Evolutionary conservation across 2,329 filamentous ascomycete genomes (phyloP), one percentile per base, ranked within the genome.

Genomic region (Clarireedia hainanense): DNA sequence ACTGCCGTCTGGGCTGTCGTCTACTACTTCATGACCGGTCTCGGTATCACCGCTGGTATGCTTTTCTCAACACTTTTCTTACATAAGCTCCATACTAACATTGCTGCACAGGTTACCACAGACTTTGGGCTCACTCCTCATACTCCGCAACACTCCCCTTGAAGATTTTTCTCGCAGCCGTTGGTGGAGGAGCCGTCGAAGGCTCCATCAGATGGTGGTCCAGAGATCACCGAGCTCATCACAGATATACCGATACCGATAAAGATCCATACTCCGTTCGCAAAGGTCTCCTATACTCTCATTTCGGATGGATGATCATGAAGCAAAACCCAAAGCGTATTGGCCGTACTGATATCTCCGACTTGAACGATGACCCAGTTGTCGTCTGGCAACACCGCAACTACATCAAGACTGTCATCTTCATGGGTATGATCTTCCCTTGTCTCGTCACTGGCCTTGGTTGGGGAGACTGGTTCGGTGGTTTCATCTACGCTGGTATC

Each of bases 291-390:
- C 74, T 90, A 64, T 92, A 91, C 80, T 90, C 82, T 52, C 86
- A 90, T 75, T 76, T 95, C 56, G 89, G 89, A 67, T 95, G 89
- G 89, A 94, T 95, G 88, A 74, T 95, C 68, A 84, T 95, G 80
- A 92, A 92, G 80, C 89, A 95, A 76, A 92, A 95, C 76, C 88
- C 89, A 62, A 92, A 92, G 80, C 81, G 86, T 60, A 89, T 90
- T 67, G 90, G 90, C 67, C 88, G 89, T 60, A 91, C 88, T 72
- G 89, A 95, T 66, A 94, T 95, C 68, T 86, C 86, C 66, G 90
- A 95, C 68, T 76, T 95, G 64, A 94, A 94, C 75, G 88, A 92
- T 71, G 89, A 94, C 68, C 78, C 86, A 50, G 81, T 95, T 58
- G 89, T 95, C 45, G 81, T 91, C 65, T 94, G 86, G 86, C 89